Evolutionary conservation across 805 yeast species (phyloP).

Genomic region (Teunomyces panamensis): DNA sequence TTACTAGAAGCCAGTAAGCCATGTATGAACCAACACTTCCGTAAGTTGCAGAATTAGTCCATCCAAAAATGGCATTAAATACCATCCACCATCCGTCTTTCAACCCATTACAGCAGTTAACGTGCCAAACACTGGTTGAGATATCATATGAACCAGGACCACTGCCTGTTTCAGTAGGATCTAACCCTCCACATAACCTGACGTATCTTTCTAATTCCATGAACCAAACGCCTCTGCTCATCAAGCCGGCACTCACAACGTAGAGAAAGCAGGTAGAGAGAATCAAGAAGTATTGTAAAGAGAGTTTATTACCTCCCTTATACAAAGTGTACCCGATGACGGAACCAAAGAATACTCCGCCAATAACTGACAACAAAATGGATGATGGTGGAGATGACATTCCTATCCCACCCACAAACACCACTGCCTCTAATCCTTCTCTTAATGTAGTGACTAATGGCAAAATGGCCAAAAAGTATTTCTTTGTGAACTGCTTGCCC

Average conservation of each 20-base stretch:
- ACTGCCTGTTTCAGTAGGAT: slow-evolving; percentile 42
- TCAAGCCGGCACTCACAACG: slow-evolving; percentile 43
- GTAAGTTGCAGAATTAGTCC: slow-evolving; percentile 47
- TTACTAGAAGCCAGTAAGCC: slow-evolving; percentile 36
- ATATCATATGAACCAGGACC: slow-evolving; percentile 48
- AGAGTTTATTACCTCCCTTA: slow-evolving; percentile 39
- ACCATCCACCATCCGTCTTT: slow-evolving; percentile 48
- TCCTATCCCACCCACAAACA: slow-evolving; percentile 43
- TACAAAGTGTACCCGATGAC: slow-evolving; percentile 34
- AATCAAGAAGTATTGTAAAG: slow-evolving; percentile 41
- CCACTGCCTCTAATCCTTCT: slow-evolving; percentile 39
- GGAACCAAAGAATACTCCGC: slow-evolving; percentile 30
- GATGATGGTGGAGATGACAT: slow-evolving; percentile 35
- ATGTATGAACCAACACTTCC: slow-evolving; percentile 39
- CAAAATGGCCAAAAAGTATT: slow-evolving; percentile 24
- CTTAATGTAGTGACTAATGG: slow-evolving; percentile 27
- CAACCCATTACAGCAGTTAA: slow-evolving; percentile 45
- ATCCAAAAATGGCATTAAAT: slow-evolving; percentile 42
- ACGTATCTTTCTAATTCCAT: slow-evolving; percentile 40
- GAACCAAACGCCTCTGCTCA: slow-evolving; percentile 45
- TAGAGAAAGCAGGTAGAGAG: slow-evolving; percentile 40
- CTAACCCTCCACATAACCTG: slow-evolving; percentile 38
- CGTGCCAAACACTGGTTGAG: slow-evolving; percentile 42
- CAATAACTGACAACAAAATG: slow-evolving; percentile 27
- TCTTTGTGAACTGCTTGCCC: slow-evolving; percentile 13